Conservation (phyloP, 352 stramenopile species). For the Phytophthora pluvialis region DNA sequence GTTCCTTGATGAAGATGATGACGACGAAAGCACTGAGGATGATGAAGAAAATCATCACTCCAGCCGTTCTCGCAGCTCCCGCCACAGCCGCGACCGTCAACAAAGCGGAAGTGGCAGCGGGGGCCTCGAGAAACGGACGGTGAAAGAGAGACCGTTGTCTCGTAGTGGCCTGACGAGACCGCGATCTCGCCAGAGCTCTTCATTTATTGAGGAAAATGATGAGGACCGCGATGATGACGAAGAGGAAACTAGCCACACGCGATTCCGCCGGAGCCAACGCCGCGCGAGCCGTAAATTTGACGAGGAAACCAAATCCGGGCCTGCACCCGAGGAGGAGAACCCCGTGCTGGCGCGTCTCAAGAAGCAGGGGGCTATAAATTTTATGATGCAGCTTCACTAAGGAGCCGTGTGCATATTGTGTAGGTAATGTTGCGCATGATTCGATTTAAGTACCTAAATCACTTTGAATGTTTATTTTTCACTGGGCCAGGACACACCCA, state of each 20-base stretch:
- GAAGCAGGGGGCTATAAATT: slow-evolving; percentile 86
- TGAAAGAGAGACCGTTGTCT: slow-evolving; percentile 31
- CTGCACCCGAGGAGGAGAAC: slow-evolving; percentile 54
- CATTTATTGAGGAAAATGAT: slow-evolving; percentile 41
- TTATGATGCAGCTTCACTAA: slow-evolving; percentile 74
- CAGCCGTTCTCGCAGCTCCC: slow-evolving; percentile 14
- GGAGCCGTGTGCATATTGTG: slow-evolving; percentile 28
- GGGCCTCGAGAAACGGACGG: slow-evolving; percentile 26
- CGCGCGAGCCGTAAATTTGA: slow-evolving; percentile 58
- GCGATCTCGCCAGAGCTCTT: slow-evolving; percentile 35
- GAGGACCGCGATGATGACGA: slow-evolving; percentile 27
- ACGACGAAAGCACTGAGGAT: slow-evolving; percentile 46
- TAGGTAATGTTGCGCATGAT: slow-evolving; percentile 36
- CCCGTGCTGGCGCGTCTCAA: slow-evolving; percentile 76
- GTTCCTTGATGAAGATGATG: slow-evolving; percentile 40
- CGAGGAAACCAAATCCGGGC: slow-evolving; percentile 42
- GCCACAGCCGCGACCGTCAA: slow-evolving; percentile 30
- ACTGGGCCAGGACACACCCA: not conserved
- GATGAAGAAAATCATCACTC: slow-evolving; percentile 32
- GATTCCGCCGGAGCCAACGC: slow-evolving; percentile 46
- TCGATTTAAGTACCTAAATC: slow-evolving; percentile 36
- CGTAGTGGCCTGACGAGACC: slow-evolving; percentile 20
- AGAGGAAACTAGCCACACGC: slow-evolving; percentile 41
- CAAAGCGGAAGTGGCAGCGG: slow-evolving; percentile 37
- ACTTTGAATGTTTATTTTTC: slow-evolving; percentile 20